Evolutionary conservation across 2,329 filamentous ascomycete genomes (phyloP), one percentile per base, ranked within the genome.

Genomic region (Colletotrichum sublineola): DNA sequence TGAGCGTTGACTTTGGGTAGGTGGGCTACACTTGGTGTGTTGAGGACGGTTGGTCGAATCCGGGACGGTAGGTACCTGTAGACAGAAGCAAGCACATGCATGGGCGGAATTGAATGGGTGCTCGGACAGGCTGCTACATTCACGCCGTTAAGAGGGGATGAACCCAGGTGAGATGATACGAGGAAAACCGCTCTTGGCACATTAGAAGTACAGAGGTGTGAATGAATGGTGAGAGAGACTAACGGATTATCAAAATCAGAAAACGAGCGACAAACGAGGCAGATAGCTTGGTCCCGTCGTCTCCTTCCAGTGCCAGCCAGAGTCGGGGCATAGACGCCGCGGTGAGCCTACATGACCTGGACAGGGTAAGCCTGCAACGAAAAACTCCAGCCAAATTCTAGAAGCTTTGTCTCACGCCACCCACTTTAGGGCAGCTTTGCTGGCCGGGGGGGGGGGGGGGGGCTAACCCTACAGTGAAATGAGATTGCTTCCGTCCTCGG

Each of bases 361-460:
- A 33, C 36, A 57, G 36, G 33, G n/a, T 42, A 58, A 29, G 56
- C 14, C n/a, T 58, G 38, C 20, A 42, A 24, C n/a, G n/a, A 4
- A 58, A 42, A 58, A 14, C 14, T 38, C n/a, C 38, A 58, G 36
- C n/a, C 56, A 58, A 42, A 14, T 58, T 56, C 52, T 31, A 56
- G 31, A 58, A 58, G 55, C n/a, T 15, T 42, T 40, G 20, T 58
- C 36, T 58, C n/a, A 18, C n/a, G n/a, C 40, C 40, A 20, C 42
- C 15, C 55, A 18, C n/a, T 58, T 29, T 46, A 2, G 20, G 20
- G 4, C 24, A 18, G 53, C 53, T 40, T 24, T 4, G 24, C 24
- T 24, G n/a, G n/a, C n/a, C n/a, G 24, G 24, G 24, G 24, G 24
- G 24, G 24, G 24, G 24, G 24, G 24, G 24, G 24, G 24, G 24